A percentile compares a stretch with the other conserved stretches of the same genome.
These are phyloP conservation scores for Paramecium bursaria DNA, from an alignment of 73 alveolate species.

Conservation along the genomic window DNA sequence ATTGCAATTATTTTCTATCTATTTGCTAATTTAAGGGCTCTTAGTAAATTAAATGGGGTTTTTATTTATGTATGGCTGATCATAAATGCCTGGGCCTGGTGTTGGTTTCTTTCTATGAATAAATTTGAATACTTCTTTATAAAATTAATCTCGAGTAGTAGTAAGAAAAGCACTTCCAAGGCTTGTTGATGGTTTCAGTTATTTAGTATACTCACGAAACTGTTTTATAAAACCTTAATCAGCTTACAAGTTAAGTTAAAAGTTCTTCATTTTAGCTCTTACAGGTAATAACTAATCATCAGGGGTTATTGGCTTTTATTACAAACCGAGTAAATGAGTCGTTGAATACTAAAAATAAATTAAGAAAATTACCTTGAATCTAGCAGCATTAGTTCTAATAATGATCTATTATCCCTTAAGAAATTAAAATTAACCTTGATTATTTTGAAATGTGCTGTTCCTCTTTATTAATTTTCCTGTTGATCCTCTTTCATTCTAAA, in stretches of 20 bases:
- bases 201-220: conserved; percentile 12
- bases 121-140: conserved; percentile 23
- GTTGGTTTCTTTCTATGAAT: background rate
- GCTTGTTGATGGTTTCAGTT: background rate
- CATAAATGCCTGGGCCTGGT: conserved; percentile 56
- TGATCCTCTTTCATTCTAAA: conserved; percentile 45
- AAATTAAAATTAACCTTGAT: background rate
- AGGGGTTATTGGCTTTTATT: conserved; percentile 41
- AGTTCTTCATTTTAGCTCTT: conserved; percentile 1
- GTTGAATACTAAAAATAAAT: conserved; percentile 3
- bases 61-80: background rate
- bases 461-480: conserved; percentile 48
- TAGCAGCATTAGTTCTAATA: background rate
- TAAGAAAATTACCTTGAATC: background rate
- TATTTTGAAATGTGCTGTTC: background rate
- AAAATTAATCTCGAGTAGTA: conserved; percentile 46
- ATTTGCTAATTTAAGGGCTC: conserved; percentile 39
- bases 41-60: conserved; percentile 53
- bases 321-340: conserved; percentile 16
- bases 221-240: conserved; percentile 48
- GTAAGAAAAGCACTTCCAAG: conserved; percentile 35
- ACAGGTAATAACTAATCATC: conserved; percentile 15
- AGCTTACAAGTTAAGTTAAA: conserved; percentile 31
- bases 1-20: background rate
- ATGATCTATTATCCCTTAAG: conserved; percentile 24